Evolutionary conservation across 1,139 yeast species (phyloP).

Genomic region (Lodderomyces jiufengensis): DNA sequence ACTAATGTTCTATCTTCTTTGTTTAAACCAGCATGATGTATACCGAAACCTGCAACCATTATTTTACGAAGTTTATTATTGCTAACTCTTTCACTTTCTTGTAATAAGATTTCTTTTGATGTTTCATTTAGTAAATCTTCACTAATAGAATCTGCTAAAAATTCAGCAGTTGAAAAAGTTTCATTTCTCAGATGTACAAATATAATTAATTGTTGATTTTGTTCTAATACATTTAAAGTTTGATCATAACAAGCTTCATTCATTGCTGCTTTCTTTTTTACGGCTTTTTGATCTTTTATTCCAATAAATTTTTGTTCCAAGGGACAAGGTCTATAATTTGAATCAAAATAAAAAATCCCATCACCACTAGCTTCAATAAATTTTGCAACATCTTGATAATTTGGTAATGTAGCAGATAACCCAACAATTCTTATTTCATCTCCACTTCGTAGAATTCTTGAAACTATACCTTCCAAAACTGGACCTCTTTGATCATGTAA

Average conservation of each 20-base stretch:
- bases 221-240: slow-evolving; percentile 56
- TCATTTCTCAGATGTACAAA: slow-evolving; percentile 96
- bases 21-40: slow-evolving; percentile 92
- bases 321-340: slow-evolving; percentile 89
- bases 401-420: slow-evolving; percentile 91
- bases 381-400: slow-evolving; percentile 80
- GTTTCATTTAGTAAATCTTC: slow-evolving; percentile 60
- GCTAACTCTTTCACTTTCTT: slow-evolving; percentile 57
- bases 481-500: slow-evolving; percentile 96
- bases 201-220: slow-evolving; percentile 71
- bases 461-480: slow-evolving; percentile 81
- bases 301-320: slow-evolving; percentile 86
- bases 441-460: slow-evolving; percentile 58
- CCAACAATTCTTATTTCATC: slow-evolving; percentile 73
- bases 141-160: slow-evolving; percentile 58
- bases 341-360: slow-evolving; percentile 76
- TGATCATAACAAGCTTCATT: slow-evolving; percentile 90
- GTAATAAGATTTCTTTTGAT: slow-evolving; percentile 55
- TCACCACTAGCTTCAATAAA: slow-evolving; percentile 66
- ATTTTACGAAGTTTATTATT: slow-evolving; percentile 58
- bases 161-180: slow-evolving; percentile 78
- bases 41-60: slow-evolving; percentile 73
- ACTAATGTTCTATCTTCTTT: slow-evolving; percentile 71
- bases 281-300: slow-evolving; percentile 77
- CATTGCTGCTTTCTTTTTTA: slow-evolving; percentile 77